Evolutionary conservation across 2,329 filamentous ascomycete genomes (phyloP), one percentile per base, ranked within the genome.

Genomic region (Lachnellula hyalina): DNA sequence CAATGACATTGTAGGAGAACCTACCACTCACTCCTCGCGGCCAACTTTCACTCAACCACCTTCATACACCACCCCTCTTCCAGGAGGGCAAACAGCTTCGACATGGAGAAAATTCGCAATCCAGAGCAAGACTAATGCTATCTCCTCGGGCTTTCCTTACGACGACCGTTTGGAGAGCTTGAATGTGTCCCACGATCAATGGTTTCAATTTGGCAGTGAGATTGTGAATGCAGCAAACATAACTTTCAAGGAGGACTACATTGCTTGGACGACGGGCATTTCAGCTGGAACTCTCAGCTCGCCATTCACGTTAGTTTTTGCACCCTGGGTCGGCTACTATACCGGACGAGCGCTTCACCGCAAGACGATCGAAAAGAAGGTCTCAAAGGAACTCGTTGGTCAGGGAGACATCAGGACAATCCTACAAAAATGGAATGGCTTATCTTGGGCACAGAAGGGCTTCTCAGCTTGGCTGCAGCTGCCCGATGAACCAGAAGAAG

Each of bases 101-200:
- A 28, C 45, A 8, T 62, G 53, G 51, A 19, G 25, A 2, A 55
- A 44, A 34, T 58, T 65, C 44, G 32, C 48, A 2, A 64, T 67
- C 28, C 45, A 57, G 4, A 67, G 63, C 12, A 63, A 53, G 41
- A 61, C 40, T 12, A 55, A 61, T 35, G 55, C 60, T 2, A 54
- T 67, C 23, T 61, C 63, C 5, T 67, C 65, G 5, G 63, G 63
- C 12, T 67, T 67, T 46, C 58, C 60, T 1, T 66, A 60, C 41
- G 52, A 61, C 42, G 55, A 54, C 21, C 51, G 57, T 38, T 54
- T 67, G 4, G 50, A 57, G 19, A 36, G 55, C 14, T 45, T 60
- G 8, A 36, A 49, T 8, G 49, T 67, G 12, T 59, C 63, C n/a
- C 58, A 57, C 25, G 60, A 65, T 32, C 51, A 65, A 51, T 67